Base-by-base conservation (phyloP, 345 rosid species). In the Rhodomyrtus tomentosa region DNA sequence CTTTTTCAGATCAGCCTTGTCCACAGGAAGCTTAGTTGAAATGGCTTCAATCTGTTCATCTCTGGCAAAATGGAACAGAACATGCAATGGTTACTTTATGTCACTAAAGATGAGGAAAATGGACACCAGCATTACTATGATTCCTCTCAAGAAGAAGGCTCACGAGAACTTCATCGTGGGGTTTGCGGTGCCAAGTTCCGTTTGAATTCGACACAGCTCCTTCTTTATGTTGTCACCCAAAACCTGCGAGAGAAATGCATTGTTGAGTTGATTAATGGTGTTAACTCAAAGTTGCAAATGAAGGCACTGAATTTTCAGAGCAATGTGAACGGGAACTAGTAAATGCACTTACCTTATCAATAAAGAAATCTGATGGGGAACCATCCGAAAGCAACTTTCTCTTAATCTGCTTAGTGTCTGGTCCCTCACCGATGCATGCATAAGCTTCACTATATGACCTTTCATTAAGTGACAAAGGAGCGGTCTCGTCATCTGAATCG, bases 21-120 rank as follows among this genome's bases (percentile, higher is more conserved):
- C 98, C 56, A 91, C 95, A 0, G 98, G 96, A 83, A 93, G 96
- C 85, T 88, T 94, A 80, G 98, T 93, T 84, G 98, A 94, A 83
- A 94, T 93, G 52, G 92, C 98, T 89, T 94, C 98, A 59, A 94
- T 91, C 87, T 93, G 94, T 24, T 94, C 96, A 86, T 90, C 87
- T 86, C 98, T 94, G 86, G 62, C 40, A 45, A 81, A 87, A 36
- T 8, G 76, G 18, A 18, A 68, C 24, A 32, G 76, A 87, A 36
- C 86, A 79, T 21, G 45, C 45, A 36, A 20, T 52, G 83, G 48
- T 59, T 16, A 59, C 80, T 29, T 79, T 7, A 29, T 18, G 50
- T 56, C n/a, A 56, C 40, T 12, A 45, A 42, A 4, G 73, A 5
- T 27, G 38, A 29, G 76, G 45, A 68, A 25, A 68, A 68, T 18